Conservation (phyloP, 345 rosid genomes). For the Arabis alpina region DNA sequence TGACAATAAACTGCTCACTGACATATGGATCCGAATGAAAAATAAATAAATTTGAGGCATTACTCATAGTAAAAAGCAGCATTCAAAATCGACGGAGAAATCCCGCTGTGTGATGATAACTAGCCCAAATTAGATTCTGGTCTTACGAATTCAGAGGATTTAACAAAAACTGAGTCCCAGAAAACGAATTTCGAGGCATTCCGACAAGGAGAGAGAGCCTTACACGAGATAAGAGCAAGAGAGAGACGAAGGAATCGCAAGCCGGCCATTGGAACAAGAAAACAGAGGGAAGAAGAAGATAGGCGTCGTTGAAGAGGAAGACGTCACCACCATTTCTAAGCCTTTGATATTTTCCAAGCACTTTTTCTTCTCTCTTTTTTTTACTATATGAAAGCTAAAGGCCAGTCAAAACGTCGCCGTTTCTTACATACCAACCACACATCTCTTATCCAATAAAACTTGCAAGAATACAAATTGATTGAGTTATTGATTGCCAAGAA, state of each 20-base stretch:
- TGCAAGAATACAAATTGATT: no score
- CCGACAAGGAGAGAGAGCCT: conserved; percentile 26
- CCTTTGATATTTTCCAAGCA: conserved; percentile 32
- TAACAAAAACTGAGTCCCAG: background rate
- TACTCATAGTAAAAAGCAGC: background rate
- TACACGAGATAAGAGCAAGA: conserved; percentile 22
- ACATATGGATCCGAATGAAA: background rate
- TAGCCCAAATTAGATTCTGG: conserved; percentile 11
- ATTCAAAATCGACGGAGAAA: background rate
- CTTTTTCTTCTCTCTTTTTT: conserved; percentile 17
- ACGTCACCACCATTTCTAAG: conserved; percentile 49
- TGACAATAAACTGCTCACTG: conserved; percentile 8
- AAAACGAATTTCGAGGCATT: background rate
- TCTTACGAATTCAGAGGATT: background rate
- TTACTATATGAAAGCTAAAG: background rate
- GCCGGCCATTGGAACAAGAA: conserved; percentile 15
- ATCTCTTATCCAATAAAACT: no score
- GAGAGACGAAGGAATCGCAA: background rate
- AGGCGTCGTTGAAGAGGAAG: conserved; percentile 35
- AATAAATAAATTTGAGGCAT: background rate
- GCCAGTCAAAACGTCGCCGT: conserved; percentile 21
- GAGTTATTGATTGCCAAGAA: no score
- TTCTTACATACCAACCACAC: conserved; percentile 6
- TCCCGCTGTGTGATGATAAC: background rate
- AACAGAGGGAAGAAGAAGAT: conserved; percentile 32